A percentile compares a stretch with the other conserved stretches of the same genome.
Conservation (phyloP, 352 stramenopile species). For the Lagenidium sp. region DNA sequence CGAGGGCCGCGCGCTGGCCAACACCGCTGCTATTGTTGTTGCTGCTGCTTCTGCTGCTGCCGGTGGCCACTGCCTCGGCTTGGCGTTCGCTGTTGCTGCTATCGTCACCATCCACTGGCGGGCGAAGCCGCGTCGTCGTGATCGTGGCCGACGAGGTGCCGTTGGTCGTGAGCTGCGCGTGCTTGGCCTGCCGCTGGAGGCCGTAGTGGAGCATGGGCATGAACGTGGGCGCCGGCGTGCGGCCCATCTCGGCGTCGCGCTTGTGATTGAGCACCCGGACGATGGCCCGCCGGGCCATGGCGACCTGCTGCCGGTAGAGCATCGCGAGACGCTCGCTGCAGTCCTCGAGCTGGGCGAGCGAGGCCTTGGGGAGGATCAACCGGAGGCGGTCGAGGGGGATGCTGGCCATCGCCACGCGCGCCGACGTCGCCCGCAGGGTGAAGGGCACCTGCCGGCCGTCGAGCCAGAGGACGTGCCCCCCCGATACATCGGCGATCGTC, state of each 20-base stretch:
- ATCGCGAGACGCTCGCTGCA: conserved; percentile 12
- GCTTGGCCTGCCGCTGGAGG: conserved; percentile 5
- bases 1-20: neutral
- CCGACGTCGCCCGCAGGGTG: conserved; percentile 35
- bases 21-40: too few species aligned
- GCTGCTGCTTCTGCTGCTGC: too few species aligned
- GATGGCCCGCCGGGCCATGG: conserved; percentile 23
- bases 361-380: conserved; percentile 29
- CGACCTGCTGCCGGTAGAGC: conserved; percentile 19
- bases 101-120: too few species aligned
- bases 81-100: too few species aligned
- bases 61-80: too few species aligned
- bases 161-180: conserved; percentile 5
- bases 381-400: conserved; percentile 41
- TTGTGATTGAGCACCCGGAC: conserved; percentile 46
- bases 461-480: conserved; percentile 49
- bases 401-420: conserved; percentile 26
- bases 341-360: conserved; percentile 9
- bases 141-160: too few species aligned
- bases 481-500: conserved; percentile 40
- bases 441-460: conserved; percentile 21
- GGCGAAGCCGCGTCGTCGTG: too few species aligned
- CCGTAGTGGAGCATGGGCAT: conserved; percentile 18
- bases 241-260: conserved; percentile 12
- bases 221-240: conserved; percentile 7